Base-by-base conservation (phyloP, 106 monocot genomes). In the Acorus gramineus region DNA sequence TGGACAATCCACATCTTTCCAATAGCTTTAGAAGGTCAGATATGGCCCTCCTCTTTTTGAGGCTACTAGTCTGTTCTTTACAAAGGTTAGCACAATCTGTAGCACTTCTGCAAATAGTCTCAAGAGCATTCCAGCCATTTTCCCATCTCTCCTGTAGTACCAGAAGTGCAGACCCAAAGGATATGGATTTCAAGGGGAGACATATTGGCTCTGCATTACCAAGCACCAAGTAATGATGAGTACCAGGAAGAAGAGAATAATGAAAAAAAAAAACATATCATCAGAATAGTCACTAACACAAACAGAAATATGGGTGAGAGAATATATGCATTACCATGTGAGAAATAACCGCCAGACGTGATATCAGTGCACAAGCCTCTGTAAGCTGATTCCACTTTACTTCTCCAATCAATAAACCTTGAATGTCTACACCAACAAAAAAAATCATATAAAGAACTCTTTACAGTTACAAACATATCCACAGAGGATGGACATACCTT, bases 1-100 rank as follows among this genome's bases (percentile, higher is more conserved):
- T 82, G 45, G 87, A 91, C 67, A 96, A 71, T 42, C 91, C 96
- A 77, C 78, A 79, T 57, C 55, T 54, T 71, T 91, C 91, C 56
- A 96, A 79, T 71, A 61, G 62, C 60, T 96, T 85, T 10, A 91
- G 50, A 14, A 96, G 67, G 52, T 77, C 84, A 46, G 62, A 57
- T 7, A 91, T 44, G 52, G 80, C 80, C 57, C 87, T 82, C 59
- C 76, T 85, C 68, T 96, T 85, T 56, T 59, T 74, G 12, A 71
- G 78, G 64, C 80, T 88, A 78, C 81, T 96, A 9, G 57, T 77
- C 45, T 65, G 79, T 62, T 71, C 55, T 65, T 83, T 82, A 85
- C 81, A 85, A 4, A 79, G 14, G 71, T 79, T 55, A 81, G 78
- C 76, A 74, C 90, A 83, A 60, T 80, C 74, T 50, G 82, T 71